Evolutionary conservation across 306 rosid species (phyloP).

Genomic region (Cucumis sativus): DNA sequence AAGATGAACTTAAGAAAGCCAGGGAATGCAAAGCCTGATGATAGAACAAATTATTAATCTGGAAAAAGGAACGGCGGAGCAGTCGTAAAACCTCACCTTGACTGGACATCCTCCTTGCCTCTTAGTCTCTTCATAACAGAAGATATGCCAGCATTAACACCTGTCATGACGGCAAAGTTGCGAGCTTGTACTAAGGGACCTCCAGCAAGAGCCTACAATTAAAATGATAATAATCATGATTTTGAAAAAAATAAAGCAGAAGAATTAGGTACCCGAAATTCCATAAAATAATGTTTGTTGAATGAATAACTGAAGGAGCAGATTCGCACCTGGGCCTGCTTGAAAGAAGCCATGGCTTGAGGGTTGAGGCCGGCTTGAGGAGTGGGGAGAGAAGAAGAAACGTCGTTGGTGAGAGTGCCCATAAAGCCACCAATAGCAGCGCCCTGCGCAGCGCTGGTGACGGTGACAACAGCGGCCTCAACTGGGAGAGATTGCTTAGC

Average conservation of each 20-base stretch:
- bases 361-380: constrained; percentile 62
- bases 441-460: constrained; percentile 83
- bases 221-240: not conserved
- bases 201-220: constrained; percentile 67
- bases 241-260: not conserved
- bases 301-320: not conserved
- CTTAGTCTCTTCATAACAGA: constrained; percentile 84
- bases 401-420: constrained; percentile 69
- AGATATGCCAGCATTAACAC: constrained; percentile 89
- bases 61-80: not conserved
- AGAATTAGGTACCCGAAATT: not conserved
- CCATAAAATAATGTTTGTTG: not conserved
- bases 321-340: constrained; percentile 78
- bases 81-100: constrained; percentile 40
- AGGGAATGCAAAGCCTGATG: not conserved
- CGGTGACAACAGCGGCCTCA: constrained; percentile 79
- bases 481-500: constrained; percentile 70
- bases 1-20: not conserved
- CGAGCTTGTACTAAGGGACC: constrained; percentile 90
- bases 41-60: not conserved
- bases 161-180: constrained; percentile 96
- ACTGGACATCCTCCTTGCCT: constrained; percentile 92
- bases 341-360: constrained; percentile 76
- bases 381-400: constrained; percentile 42
- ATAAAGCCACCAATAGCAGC: constrained; percentile 78